Percentiles rank a stretch among this genome's conserved stretches.
These are phyloP conservation scores for Ogataea ganodermae DNA, from an alignment of 805 yeast species.

Conservation along the genomic window DNA sequence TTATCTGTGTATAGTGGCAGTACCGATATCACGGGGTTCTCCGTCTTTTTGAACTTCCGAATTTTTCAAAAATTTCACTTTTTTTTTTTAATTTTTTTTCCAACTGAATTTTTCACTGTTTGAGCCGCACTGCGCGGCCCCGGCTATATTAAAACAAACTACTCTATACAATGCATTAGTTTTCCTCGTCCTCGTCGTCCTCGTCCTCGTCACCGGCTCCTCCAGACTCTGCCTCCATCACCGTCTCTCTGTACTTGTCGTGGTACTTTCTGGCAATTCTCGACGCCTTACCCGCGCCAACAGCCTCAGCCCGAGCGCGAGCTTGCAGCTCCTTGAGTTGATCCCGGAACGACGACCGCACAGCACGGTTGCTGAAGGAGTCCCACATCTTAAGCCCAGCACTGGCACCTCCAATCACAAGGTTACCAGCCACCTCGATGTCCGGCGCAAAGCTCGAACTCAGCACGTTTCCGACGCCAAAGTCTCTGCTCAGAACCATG, in stretches of 20 bases:
- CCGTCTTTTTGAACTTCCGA: not conserved
- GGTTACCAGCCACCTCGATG: conserved; percentile 73
- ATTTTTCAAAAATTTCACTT: not conserved
- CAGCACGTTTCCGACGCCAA: conserved; percentile 92
- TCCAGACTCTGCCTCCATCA: conserved; percentile 65
- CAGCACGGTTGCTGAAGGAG: conserved; percentile 76
- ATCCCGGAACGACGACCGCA: conserved; percentile 65
- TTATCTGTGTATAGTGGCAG: not conserved
- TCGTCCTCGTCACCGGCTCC: conserved; percentile 63
- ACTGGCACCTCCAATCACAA: conserved; percentile 84
- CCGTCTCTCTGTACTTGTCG: conserved; percentile 50
- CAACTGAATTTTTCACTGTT: not conserved
- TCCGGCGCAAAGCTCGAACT: conserved; percentile 84
- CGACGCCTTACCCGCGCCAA: conserved; percentile 57
- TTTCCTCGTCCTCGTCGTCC: conserved; percentile 48
- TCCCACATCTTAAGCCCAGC: conserved; percentile 93
- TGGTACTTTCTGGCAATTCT: conserved; percentile 75
- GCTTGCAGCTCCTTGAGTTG: conserved; percentile 57
- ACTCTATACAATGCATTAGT: conserved; percentile 5
- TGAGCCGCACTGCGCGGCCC: conserved; percentile 2
- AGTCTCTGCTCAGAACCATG: conserved; percentile 87
- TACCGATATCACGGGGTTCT: not conserved
- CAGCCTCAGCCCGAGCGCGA: conserved; percentile 60
- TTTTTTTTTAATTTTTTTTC: not conserved
- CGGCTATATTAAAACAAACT: conserved; percentile 2